These are phyloP conservation scores for Cladophialophora bantiana DNA, from an alignment of 2,329 filamentous ascomycete genomes.

Conservation along the genomic window DNA sequence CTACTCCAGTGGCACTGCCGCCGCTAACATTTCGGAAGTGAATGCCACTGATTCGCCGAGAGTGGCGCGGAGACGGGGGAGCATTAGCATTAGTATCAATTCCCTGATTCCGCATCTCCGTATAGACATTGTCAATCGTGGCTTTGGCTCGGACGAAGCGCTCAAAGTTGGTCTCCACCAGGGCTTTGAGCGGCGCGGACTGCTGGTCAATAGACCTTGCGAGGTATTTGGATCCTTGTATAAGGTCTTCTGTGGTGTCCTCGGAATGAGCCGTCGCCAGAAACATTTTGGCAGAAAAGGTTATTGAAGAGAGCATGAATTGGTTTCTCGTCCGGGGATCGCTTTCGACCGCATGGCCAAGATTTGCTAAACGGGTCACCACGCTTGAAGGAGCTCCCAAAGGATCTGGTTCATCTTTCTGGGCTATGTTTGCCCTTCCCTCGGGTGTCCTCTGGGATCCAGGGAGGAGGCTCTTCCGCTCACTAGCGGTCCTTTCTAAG, in stretches of 20 bases:
- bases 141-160: slow-evolving; percentile 96
- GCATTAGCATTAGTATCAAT: slow-evolving; percentile 50
- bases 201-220: slow-evolving; percentile 96
- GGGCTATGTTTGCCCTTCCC: slow-evolving; percentile 77
- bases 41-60: slow-evolving; percentile 67
- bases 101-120: slow-evolving; percentile 86
- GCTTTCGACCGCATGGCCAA: slow-evolving; percentile 83
- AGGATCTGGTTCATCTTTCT: slow-evolving; percentile 91
- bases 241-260: slow-evolving; percentile 80
- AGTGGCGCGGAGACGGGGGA: slow-evolving; percentile 48
- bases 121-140: slow-evolving; percentile 98
- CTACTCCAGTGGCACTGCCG: slow-evolving; percentile 48
- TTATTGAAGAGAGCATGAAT: slow-evolving; percentile 93
- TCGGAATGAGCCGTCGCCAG: slow-evolving; percentile 88
- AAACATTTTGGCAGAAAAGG: slow-evolving; percentile 89
- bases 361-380: slow-evolving; percentile 75
- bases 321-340: slow-evolving; percentile 83
- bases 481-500: slow-evolving; percentile 76
- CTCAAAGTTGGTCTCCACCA: slow-evolving; percentile 98
- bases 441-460: slow-evolving; percentile 72
- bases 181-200: slow-evolving; percentile 91
- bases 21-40: slow-evolving; percentile 64
- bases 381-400: slow-evolving; percentile 89
- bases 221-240: slow-evolving; percentile 82
- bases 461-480: slow-evolving; percentile 69